phyloP scores from a whole-genome alignment of 371 early-diverging fungal genomes.

The Actinomucor elegans region DNA sequence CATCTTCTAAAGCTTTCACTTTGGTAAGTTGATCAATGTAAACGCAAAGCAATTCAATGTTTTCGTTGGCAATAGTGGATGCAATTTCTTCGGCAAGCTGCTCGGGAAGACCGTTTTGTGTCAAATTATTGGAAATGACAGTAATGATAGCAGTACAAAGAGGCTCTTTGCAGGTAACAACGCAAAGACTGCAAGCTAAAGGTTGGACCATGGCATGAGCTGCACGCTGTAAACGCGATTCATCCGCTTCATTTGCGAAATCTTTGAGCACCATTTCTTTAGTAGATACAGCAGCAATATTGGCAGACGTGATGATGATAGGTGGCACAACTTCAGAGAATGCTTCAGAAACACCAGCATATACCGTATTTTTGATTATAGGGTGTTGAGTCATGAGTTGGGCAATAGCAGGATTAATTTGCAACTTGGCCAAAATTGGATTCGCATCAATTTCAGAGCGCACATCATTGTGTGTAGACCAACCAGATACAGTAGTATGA shows the following conservation, averaged over 20 bases:
- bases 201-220: slow-evolving; percentile 94
- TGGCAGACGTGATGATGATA: slow-evolving; percentile 87
- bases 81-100: slow-evolving; percentile 81
- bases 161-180: slow-evolving; percentile 93
- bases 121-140: slow-evolving; percentile 71
- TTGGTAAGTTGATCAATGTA: slow-evolving; percentile 91
- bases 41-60: slow-evolving; percentile 86
- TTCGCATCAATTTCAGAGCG: slow-evolving; percentile 32
- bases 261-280: slow-evolving; percentile 91
- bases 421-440: slow-evolving; percentile 29
- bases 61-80: slow-evolving; percentile 79
- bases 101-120: slow-evolving; percentile 81
- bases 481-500: neutral
- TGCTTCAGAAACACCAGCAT: slow-evolving; percentile 48
- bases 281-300: slow-evolving; percentile 88
- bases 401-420: slow-evolving; percentile 42
- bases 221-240: slow-evolving; percentile 84
- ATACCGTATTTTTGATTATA: slow-evolving; percentile 82
- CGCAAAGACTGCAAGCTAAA: slow-evolving; percentile 75
- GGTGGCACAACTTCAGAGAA: slow-evolving; percentile 61
- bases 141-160: slow-evolving; percentile 78
- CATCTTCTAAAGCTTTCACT: slow-evolving; percentile 81
- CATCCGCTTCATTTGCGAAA: slow-evolving; percentile 91
- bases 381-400: slow-evolving; percentile 86
- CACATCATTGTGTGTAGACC: neutral